Evolutionary conservation across 108 stramenopile genomes (phyloP).

Genomic region (Cylindrotheca closterium): DNA sequence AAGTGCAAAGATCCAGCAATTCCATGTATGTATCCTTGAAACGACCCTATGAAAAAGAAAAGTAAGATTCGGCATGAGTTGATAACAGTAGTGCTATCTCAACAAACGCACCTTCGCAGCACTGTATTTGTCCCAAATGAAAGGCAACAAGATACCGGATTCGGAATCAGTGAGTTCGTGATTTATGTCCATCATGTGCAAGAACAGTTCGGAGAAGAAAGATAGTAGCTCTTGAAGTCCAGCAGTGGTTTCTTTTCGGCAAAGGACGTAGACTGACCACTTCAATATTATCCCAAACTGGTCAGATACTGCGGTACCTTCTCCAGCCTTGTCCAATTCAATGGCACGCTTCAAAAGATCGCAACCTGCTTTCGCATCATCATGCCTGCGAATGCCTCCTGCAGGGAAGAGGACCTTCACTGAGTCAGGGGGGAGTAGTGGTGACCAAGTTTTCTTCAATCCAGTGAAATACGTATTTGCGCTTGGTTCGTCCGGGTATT

Average conservation of each 20-base stretch:
- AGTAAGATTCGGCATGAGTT: not conserved
- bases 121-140: constrained; percentile 77
- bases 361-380: constrained; percentile 68
- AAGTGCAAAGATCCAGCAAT: constrained; percentile 41
- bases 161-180: constrained; percentile 67
- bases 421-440: constrained; percentile 42
- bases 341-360: constrained; percentile 59
- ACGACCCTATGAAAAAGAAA: constrained; percentile 34
- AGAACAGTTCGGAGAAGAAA: constrained; percentile 45
- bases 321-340: constrained; percentile 39
- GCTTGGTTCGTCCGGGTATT: constrained; percentile 81
- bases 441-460: constrained; percentile 70
- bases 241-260: constrained; percentile 69
- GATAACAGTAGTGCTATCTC: not conserved
- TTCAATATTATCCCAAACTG: constrained; percentile 78
- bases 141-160: constrained; percentile 60
- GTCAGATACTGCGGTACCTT: constrained; percentile 41
- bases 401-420: constrained; percentile 61
- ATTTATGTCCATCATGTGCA: constrained; percentile 30
- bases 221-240: constrained; percentile 67
- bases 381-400: constrained; percentile 68
- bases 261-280: constrained; percentile 71
- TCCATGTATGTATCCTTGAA: constrained; percentile 58
- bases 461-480: constrained; percentile 28
- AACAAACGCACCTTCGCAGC: constrained; percentile 49